Base-by-base conservation (phyloP, 352 stramenopile genomes). In the Aphanomyces cochlioides region DNA sequence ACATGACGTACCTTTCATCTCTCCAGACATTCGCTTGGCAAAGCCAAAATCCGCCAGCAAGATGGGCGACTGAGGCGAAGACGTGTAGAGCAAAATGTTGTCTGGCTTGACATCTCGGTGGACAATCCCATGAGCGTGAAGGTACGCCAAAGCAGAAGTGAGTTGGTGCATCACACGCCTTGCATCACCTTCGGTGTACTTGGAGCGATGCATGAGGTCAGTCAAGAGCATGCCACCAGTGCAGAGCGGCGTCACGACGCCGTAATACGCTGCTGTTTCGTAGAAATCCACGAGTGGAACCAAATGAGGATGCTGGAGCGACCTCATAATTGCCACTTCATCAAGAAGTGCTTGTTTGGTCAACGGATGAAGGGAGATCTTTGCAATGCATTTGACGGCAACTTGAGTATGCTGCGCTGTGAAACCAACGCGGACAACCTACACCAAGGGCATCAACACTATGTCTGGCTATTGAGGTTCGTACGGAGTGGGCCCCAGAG, bases 41-140 rank as follows among this genome's bases (percentile, higher is more conserved):
- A 97, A 96, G 28, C 90, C 90, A 70, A 97, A 96, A 72, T 96
- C 90, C 7, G 90, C 90, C 61, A 96, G 89, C 80, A 93, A 93
- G 15, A 96, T 75, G 65, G 89, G 78, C 0, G 84, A 80, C 36
- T 82, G 85, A 36, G 84, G 79, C 7, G 86, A 85, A 38, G 80
- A 85, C 3, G 82, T 90, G 74, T 90, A 90, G 4, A 96, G 77
- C 47, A 96, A 67, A 56, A 96, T 94, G 65, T 96, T 96, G 67
- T 96, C 90, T 0, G 89, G 89, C 38, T 72, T 72, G 47, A 72
- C 48, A 39, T 72, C 66, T 34, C 66, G 66, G 57, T 72, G 66
- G 43, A 72, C 54, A 19, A 72, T 28, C 12, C 47, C 47, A 45
- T 45, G 36, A 7, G 8, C 43, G 36, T 74, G 69, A 36, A 71